phyloP scores from a whole-genome alignment of 208 protist genomes.

The Crithidia acanthocephali region DNA sequence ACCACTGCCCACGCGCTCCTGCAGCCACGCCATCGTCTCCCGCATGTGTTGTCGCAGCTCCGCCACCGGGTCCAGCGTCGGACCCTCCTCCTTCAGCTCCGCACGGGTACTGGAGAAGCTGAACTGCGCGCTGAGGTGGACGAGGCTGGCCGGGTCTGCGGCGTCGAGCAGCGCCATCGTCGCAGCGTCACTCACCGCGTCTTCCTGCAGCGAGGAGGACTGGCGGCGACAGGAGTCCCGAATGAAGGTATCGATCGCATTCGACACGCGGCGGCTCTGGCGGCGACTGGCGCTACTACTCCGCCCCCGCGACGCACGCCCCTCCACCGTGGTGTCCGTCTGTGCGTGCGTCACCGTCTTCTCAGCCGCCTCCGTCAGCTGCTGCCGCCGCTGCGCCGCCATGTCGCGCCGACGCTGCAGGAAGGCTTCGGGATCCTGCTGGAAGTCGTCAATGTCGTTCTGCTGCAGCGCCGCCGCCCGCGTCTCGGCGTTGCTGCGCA shows the following conservation, averaged over 20 bases:
- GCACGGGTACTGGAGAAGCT: constrained; percentile 52
- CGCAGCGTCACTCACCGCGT: constrained; percentile 7
- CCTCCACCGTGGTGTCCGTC: not conserved
- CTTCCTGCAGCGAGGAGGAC: constrained; percentile 14
- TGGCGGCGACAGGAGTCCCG: constrained; percentile 12
- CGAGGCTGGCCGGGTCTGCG: constrained; percentile 23
- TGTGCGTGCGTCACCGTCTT: constrained; percentile 16
- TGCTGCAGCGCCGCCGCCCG: constrained; percentile 26
- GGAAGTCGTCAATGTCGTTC: constrained; percentile 43
- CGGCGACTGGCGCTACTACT: constrained; percentile 12
- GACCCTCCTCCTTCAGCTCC: constrained; percentile 49
- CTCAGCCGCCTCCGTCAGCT: constrained; percentile 17
- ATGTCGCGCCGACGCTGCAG: constrained; percentile 42
- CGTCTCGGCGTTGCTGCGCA: constrained; percentile 36
- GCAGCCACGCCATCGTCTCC: constrained; percentile 26
- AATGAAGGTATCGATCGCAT: not conserved
- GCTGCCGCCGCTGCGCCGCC: constrained; percentile 37
- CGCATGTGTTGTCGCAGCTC: constrained; percentile 39
- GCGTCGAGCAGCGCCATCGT: constrained; percentile 38
- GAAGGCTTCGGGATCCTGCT: constrained; percentile 44
- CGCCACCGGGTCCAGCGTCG: constrained; percentile 34
- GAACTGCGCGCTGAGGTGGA: constrained; percentile 49
- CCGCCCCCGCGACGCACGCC: constrained; percentile 1
- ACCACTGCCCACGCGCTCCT: constrained; percentile 23
- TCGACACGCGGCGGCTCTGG: constrained; percentile 12